Percentiles rank a stretch among this genome's conserved stretches.
phyloP scores from a whole-genome alignment of 2,329 filamentous ascomycete genomes.

The Arthroderma sp. region DNA sequence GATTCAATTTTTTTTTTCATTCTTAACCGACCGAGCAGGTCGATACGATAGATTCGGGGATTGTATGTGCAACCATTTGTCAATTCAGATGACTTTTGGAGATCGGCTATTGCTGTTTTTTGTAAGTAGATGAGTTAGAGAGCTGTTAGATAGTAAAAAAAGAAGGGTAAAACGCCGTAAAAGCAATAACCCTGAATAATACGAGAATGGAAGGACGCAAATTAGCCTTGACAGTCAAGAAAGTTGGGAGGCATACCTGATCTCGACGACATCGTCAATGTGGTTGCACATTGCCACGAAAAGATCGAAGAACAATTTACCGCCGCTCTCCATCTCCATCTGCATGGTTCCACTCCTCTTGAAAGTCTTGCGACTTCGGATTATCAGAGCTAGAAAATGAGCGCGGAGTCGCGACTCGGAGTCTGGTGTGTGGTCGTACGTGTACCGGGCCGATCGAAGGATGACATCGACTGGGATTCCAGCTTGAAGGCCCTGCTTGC shows the following conservation, averaged over 20 bases:
- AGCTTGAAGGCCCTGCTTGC: slow-evolving; percentile 87
- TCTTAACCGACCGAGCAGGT: slow-evolving; percentile 4
- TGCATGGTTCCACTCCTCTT: slow-evolving; percentile 98
- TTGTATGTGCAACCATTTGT: slow-evolving; percentile 17
- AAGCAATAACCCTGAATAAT: slow-evolving; percentile 15
- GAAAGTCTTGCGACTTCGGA: slow-evolving; percentile 92
- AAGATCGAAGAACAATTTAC: slow-evolving; percentile 93
- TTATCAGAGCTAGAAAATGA: slow-evolving; percentile 94
- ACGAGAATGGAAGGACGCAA: slow-evolving; percentile 7
- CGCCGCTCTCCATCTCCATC: slow-evolving; percentile 92
- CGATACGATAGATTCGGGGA: slow-evolving; percentile 15
- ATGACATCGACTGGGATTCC: slow-evolving; percentile 88
- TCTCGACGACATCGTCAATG: slow-evolving; percentile 87
- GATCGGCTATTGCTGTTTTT: slow-evolving; percentile 39
- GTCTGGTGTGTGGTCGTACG: slow-evolving; percentile 89
- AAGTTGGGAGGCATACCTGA: slow-evolving; percentile 49
- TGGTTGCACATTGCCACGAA: slow-evolving; percentile 98
- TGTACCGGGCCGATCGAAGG: slow-evolving; percentile 83
- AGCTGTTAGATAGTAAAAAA: neutral
- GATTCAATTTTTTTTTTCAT: slow-evolving; percentile 8
- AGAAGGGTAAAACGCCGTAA: neutral
- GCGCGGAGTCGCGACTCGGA: slow-evolving; percentile 84
- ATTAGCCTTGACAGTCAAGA: slow-evolving; percentile 13
- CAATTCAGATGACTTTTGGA: slow-evolving; percentile 42
- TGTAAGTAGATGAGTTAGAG: neutral